phyloP scores from a whole-genome alignment of 2,329 filamentous ascomycete genomes.

The Aureobasidium sp. region DNA sequence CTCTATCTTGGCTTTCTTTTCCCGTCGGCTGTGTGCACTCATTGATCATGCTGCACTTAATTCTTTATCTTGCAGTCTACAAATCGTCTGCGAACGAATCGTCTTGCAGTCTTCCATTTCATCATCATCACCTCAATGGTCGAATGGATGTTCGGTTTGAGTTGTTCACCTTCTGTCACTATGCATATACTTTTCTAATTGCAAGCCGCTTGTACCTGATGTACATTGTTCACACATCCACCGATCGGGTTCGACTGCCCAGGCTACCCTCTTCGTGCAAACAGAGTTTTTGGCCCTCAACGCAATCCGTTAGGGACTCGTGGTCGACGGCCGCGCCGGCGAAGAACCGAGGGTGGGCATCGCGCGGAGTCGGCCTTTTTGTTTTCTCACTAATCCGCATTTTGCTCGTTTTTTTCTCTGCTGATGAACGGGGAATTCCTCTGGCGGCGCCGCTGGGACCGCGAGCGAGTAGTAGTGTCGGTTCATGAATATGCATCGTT shows the following conservation, averaged over 20 bases:
- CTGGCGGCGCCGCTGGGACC: not conserved
- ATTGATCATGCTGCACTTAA: not conserved
- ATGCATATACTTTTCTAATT: not conserved
- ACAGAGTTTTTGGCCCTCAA: not conserved
- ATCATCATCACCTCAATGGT: not conserved
- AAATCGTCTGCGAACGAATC: not conserved
- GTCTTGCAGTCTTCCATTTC: not conserved
- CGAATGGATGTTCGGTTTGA: not conserved
- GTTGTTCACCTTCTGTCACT: not conserved
- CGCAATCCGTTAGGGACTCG: not conserved
- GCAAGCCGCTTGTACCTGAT: not conserved
- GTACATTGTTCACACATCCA: not conserved
- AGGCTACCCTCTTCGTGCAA: not conserved
- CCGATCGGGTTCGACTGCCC: not conserved
- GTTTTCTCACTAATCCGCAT: not conserved
- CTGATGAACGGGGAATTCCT: not conserved
- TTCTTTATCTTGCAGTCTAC: not conserved
- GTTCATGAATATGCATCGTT: not conserved
- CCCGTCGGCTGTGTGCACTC: not conserved
- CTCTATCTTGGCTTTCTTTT: not conserved
- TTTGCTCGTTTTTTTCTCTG: not conserved
- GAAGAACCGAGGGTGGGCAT: not conserved
- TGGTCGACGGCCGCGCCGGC: not conserved
- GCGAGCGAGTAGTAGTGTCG: not conserved
- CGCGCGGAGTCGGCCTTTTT: not conserved